Evolutionary conservation across 2,329 filamentous ascomycete genomes (phyloP).

Genomic region (Epichloe aotearoae): DNA sequence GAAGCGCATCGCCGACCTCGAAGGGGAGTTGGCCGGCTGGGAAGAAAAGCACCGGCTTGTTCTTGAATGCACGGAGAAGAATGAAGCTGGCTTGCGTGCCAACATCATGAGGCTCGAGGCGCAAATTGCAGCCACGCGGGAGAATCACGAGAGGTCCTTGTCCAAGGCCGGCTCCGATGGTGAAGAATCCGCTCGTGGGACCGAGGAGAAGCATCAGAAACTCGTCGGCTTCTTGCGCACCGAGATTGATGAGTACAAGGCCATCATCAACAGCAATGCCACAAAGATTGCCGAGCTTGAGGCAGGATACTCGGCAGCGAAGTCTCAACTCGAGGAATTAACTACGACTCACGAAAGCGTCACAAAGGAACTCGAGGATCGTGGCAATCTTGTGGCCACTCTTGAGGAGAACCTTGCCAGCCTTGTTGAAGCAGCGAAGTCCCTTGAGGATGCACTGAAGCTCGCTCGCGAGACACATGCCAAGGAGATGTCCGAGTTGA

Average conservation of each 20-base stretch:
- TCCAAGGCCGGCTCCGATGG: slow-evolving; percentile 24
- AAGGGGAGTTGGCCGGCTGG: slow-evolving; percentile 62
- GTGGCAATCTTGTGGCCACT: slow-evolving; percentile 34
- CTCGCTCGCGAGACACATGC: slow-evolving; percentile 36
- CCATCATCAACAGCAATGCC: slow-evolving; percentile 54
- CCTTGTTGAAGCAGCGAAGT: slow-evolving; percentile 44
- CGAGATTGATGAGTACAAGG: slow-evolving; percentile 73
- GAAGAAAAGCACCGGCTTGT: slow-evolving; percentile 61
- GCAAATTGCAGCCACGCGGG: slow-evolving; percentile 39
- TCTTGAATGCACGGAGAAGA: slow-evolving; percentile 55
- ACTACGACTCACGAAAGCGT: slow-evolving; percentile 44
- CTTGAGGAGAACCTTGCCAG: slow-evolving; percentile 46
- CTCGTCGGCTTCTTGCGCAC: slow-evolving; percentile 49
- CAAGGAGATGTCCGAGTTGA: slow-evolving; percentile 36
- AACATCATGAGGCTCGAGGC: slow-evolving; percentile 63
- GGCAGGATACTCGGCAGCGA: slow-evolving; percentile 51
- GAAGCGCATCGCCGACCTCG: slow-evolving; percentile 47
- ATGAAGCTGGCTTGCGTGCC: slow-evolving; percentile 57
- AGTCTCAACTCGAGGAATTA: slow-evolving; percentile 54
- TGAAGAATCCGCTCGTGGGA: slow-evolving; percentile 31
- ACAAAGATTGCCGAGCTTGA: slow-evolving; percentile 63
- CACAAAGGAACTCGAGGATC: slow-evolving; percentile 28
- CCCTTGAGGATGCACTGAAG: slow-evolving; percentile 37
- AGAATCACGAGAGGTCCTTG: slow-evolving; percentile 32
- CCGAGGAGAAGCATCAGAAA: slow-evolving; percentile 41